Conservation (phyloP, 208 protist species). For the Zelonia costaricensis region DNA sequence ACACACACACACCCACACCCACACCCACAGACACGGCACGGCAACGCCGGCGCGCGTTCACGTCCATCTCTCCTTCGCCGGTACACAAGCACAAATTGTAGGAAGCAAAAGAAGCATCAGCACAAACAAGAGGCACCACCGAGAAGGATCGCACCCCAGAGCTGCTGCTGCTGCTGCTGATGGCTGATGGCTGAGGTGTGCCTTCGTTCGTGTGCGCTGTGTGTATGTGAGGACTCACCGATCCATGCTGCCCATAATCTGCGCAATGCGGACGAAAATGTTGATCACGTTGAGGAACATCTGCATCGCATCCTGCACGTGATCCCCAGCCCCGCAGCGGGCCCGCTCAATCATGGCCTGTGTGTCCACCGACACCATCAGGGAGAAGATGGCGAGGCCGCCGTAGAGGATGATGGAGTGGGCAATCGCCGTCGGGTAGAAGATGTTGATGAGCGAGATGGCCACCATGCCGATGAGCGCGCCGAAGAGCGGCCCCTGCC, state of each 20-base stretch:
- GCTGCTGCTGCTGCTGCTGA: too few species aligned
- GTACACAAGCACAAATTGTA: too few species aligned
- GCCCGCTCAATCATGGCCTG: slow-evolving; percentile 92
- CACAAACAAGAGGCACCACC: too few species aligned
- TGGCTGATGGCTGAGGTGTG: too few species aligned
- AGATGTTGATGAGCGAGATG: slow-evolving; percentile 82
- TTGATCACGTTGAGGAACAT: slow-evolving; percentile 90
- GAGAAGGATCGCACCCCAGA: too few species aligned
- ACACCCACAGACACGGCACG: background rate
- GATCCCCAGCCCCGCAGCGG: slow-evolving; percentile 75
- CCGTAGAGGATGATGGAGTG: slow-evolving; percentile 89
- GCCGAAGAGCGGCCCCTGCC: slow-evolving; percentile 87
- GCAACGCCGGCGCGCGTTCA: too few species aligned
- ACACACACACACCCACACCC: background rate
- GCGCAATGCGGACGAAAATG: slow-evolving; percentile 88
- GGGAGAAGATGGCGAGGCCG: slow-evolving; percentile 83
- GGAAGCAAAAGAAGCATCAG: too few species aligned
- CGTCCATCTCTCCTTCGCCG: too few species aligned
- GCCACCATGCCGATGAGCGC: slow-evolving; percentile 85
- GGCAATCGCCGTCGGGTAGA: slow-evolving; percentile 85
- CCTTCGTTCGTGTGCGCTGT: too few species aligned
- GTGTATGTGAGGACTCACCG: slow-evolving; percentile 11
- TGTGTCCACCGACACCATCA: slow-evolving; percentile 83
- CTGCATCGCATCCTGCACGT: slow-evolving; percentile 81
- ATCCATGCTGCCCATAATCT: slow-evolving; percentile 74